phyloP scores from a whole-genome alignment of 1,284 basidiomycete genomes.

The Leccinum laetum region DNA sequence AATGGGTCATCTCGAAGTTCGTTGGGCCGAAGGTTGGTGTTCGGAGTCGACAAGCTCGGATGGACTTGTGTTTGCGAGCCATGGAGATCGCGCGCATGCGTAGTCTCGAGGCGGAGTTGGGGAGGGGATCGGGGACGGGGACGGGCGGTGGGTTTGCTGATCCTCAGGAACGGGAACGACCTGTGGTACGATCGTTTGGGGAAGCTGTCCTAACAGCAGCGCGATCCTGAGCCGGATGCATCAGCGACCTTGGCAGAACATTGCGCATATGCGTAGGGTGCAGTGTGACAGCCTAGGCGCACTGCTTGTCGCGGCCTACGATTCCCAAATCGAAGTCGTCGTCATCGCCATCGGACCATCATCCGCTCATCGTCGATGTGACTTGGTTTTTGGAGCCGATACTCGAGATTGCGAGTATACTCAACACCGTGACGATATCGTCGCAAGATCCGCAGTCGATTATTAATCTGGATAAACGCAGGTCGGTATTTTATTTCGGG shows the following conservation, averaged over 20 bases:
- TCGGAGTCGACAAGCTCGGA: slow-evolving; percentile 61
- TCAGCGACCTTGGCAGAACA: slow-evolving; percentile 68
- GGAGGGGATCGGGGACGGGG: background rate
- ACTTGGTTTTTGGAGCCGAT: slow-evolving; percentile 81
- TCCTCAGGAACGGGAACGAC: slow-evolving; percentile 40
- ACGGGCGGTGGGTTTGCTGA: slow-evolving; percentile 21
- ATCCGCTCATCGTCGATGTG: slow-evolving; percentile 67
- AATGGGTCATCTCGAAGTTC: slow-evolving; percentile 73
- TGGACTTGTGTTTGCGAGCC: slow-evolving; percentile 67
- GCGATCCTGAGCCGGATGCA: slow-evolving; percentile 64
- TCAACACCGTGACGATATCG: slow-evolving; percentile 64
- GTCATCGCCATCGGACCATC: slow-evolving; percentile 19
- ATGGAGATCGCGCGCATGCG: slow-evolving; percentile 71
- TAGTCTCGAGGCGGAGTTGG: slow-evolving; percentile 40
- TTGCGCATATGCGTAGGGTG: slow-evolving; percentile 58
- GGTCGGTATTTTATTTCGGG: slow-evolving; percentile 42
- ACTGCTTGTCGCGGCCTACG: slow-evolving; percentile 50
- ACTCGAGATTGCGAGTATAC: slow-evolving; percentile 71
- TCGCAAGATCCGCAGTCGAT: slow-evolving; percentile 53
- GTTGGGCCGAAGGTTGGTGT: slow-evolving; percentile 61
- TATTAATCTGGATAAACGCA: slow-evolving; percentile 79
- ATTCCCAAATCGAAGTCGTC: slow-evolving; percentile 31
- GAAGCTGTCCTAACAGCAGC: slow-evolving; percentile 73
- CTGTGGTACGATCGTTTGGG: slow-evolving; percentile 73
- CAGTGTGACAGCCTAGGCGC: slow-evolving; percentile 59